A percentile compares a stretch with the other conserved stretches of the same genome.
phyloP scores from a whole-genome alignment of 805 yeast species.

The Ogataea pilisensis region DNA sequence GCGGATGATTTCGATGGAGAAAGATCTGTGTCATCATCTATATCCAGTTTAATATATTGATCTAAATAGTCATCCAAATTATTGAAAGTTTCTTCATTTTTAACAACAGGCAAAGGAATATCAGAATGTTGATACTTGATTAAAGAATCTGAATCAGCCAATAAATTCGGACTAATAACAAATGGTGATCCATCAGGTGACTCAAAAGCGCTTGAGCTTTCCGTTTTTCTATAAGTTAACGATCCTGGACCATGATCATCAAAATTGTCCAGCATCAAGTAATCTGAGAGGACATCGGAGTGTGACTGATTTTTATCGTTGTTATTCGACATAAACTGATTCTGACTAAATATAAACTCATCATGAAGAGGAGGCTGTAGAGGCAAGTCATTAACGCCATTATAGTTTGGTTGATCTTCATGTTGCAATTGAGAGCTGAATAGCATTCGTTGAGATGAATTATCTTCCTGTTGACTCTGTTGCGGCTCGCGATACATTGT shows the following conservation, averaged over 20 bases:
- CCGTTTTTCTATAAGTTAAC: constrained; percentile 3
- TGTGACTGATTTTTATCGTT: neutral
- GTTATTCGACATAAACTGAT: neutral
- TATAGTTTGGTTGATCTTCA: neutral
- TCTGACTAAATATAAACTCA: neutral
- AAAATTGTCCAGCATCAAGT: constrained; percentile 9
- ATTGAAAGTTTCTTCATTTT: constrained; percentile 2
- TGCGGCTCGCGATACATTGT: neutral
- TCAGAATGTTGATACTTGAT: neutral
- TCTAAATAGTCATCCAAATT: constrained; percentile 16
- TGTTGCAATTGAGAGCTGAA: neutral
- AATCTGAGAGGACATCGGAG: constrained; percentile 3
- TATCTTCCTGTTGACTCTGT: neutral
- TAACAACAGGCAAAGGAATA: neutral
- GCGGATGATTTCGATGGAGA: neutral
- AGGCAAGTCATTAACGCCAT: neutral
- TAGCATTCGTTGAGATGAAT: neutral
- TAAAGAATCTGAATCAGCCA: constrained; percentile 4
- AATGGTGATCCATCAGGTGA: neutral
- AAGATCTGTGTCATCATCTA: constrained; percentile 9
- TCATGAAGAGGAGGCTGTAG: neutral
- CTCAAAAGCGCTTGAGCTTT: neutral
- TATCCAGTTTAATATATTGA: constrained; percentile 19
- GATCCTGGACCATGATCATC: constrained; percentile 3
- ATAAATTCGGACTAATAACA: constrained; percentile 7